Evolutionary conservation across 768 basidiomycete species (phyloP).

Genomic region (Mycena pura): DNA sequence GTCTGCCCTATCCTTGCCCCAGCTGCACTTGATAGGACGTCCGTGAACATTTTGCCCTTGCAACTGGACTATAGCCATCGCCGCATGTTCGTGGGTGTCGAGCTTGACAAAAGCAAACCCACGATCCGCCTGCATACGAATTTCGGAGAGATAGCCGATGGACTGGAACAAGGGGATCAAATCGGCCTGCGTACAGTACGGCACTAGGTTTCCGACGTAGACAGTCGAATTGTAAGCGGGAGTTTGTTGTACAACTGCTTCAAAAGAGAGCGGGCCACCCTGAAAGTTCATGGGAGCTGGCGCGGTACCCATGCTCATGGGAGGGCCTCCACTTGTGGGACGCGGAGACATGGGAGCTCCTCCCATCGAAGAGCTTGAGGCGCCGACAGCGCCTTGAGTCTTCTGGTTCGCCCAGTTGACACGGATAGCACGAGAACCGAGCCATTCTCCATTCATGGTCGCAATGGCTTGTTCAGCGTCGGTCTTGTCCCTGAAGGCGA

Average conservation of each 20-base stretch:
- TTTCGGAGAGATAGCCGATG: conserved; percentile 97
- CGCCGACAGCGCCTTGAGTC: conserved; percentile 73
- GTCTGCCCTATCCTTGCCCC: conserved; percentile 95
- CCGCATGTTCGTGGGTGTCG: conserved; percentile 98
- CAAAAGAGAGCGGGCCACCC: conserved; percentile 89
- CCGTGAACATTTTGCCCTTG: conserved; percentile 98
- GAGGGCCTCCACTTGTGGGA: conserved; percentile 42
- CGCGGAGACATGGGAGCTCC: conserved; percentile 42
- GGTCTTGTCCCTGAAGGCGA: conserved; percentile 98
- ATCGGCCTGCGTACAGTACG: conserved; percentile 96
- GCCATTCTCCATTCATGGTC: conserved; percentile 99
- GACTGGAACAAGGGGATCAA: conserved; percentile 98
- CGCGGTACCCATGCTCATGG: conserved; percentile 56
- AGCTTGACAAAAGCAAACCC: conserved; percentile 99
- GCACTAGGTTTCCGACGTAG: conserved; percentile 98
- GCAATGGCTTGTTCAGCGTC: conserved; percentile 99
- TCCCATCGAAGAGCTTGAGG: too few species aligned
- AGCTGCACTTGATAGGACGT: conserved; percentile 96
- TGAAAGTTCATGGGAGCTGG: conserved; percentile 93
- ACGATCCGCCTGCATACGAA: conserved; percentile 98
- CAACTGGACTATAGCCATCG: conserved; percentile 96
- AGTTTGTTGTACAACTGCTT: conserved; percentile 92
- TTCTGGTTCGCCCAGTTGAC: conserved; percentile 99
- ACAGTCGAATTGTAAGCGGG: conserved; percentile 95
- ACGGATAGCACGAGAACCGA: conserved; percentile 96